Base-by-base conservation (phyloP, 345 rosid genomes). In the Pseudoturritis turrita region DNA sequence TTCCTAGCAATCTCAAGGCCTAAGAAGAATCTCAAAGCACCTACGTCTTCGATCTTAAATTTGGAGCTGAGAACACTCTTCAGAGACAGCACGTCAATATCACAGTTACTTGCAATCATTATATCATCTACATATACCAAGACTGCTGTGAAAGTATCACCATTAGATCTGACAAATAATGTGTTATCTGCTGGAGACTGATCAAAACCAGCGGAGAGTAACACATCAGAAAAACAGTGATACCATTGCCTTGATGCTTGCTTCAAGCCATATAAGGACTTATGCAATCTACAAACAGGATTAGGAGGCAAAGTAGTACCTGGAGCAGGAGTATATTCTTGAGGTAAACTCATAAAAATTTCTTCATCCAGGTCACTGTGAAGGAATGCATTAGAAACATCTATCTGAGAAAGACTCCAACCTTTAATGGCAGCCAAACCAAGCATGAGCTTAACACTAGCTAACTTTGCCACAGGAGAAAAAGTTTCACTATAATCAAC, bases 71-170 rank as follows among this genome's bases (percentile, higher is more conserved):
- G 11, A 6, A 8, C 10, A 3, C 0, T 0, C 0, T 45, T 45
- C 5, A 18, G 51, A 10, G 12, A 0, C 1, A 0, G 0, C 0
- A 46, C 25, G 0, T 46, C 25, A 0, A 0, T 0, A 0, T 8
- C 23, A 10, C 2, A 1, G 0, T 46, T 46, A 3, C 51, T 46
- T 0, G 13, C 51, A 3, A 46, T 46, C 51, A 46, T 46, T 0
- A 46, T 46, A 3, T 46, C 25, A 1, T 18, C 51, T 0, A 46
- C 51, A 18, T 46, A 46, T 0, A 46, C 3, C 0, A 46, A 3
- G 1, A 46, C 10, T 0, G 6, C 51, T 8, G 13, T 19, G 2
- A 46, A 18, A 0, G 3, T 5, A 1, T 14, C 7, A 0, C 45
- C 45, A 13, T 2, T 4, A 1, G 3, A 7, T 2, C 13, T 40